phyloP scores from a whole-genome alignment of 108 stramenopile genomes.

The Cylindrotheca closterium region DNA sequence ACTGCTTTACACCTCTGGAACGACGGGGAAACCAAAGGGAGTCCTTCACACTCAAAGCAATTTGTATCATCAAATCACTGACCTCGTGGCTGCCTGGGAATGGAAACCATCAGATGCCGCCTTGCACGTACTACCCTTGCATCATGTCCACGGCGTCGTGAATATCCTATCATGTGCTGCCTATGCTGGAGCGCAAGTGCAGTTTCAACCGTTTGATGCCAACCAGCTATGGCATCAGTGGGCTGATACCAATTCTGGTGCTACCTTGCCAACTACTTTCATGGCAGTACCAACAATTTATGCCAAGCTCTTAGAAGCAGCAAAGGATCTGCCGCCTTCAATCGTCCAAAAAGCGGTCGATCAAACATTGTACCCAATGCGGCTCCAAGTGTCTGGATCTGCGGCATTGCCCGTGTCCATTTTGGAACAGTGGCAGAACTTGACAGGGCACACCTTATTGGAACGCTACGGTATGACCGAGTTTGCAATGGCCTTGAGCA shows the following conservation, averaged over 20 bases:
- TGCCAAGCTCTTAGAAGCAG: slow-evolving; percentile 90
- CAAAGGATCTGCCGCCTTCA: slow-evolving; percentile 9
- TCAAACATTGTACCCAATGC: slow-evolving; percentile 34
- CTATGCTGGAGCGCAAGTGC: slow-evolving; percentile 44
- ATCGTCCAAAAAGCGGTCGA: slow-evolving; percentile 21
- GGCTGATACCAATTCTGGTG: not conserved
- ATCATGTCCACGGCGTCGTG: slow-evolving; percentile 50
- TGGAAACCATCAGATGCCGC: slow-evolving; percentile 43
- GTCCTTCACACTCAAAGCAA: slow-evolving; percentile 87
- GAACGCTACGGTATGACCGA: slow-evolving; percentile 64
- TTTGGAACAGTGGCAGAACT: slow-evolving; percentile 36
- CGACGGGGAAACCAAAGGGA: slow-evolving; percentile 76
- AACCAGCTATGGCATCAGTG: slow-evolving; percentile 31
- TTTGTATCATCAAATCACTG: slow-evolving; percentile 48
- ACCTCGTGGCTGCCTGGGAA: slow-evolving; percentile 45
- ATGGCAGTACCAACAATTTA: slow-evolving; percentile 96
- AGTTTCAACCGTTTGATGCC: slow-evolving; percentile 41
- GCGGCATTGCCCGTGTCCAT: slow-evolving; percentile 42
- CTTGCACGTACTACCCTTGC: slow-evolving; percentile 41
- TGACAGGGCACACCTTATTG: slow-evolving; percentile 50
- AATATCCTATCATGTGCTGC: slow-evolving; percentile 43
- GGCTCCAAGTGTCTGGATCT: slow-evolving; percentile 45
- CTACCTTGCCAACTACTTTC: slow-evolving; percentile 72
- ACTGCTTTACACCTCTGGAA: slow-evolving; percentile 94
- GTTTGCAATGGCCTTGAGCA: slow-evolving; percentile 56